Evolutionary conservation across 1,284 basidiomycete genomes (phyloP), one percentile per base, ranked within the genome.

Genomic region (Sporisorium reilianum): DNA sequence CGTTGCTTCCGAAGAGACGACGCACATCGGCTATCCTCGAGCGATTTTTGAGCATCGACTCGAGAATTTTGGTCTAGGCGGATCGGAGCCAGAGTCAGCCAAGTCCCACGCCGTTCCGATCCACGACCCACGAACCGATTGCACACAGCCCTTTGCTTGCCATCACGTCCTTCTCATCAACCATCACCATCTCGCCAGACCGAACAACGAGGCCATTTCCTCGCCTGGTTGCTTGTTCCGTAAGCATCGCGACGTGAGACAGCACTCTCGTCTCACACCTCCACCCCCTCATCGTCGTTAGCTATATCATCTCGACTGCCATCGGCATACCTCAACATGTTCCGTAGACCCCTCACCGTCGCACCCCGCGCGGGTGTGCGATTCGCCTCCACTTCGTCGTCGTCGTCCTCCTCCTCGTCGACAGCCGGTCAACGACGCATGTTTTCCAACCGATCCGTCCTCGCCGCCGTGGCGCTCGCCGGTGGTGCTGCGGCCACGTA

Each of bases 401-500:
- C 69, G 2, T 61, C 63, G 14, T 62, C 63, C 1, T 66, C 71
- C 8, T 49, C 69, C 1, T 61, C 63, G 14, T 62, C 63, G 1
- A 30, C 59, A 22, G 51, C 67, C 10, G 49, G 49, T 25, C 64
- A 59, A 40, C 55, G 64, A n/a, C 64, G 67, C 36, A 52, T 50
- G 28, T n/a, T 70, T 7, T 10, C 57, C 23, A 61, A 57, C 25
- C 63, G 67, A 28, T 58, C 62, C n/a, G 16, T 64, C 22, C 59
- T 75, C 20, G 53, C 53, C 11, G 66, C 72, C 6, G 59, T 60
- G 2, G 61, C 65, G 4, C 55, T 74, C 5, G 61, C 71, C 11
- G 71, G 58, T 51, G 71, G 71, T 63, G 71, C 65, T 23, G 68
- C 61, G 14, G 60, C 73, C 30, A 34, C 64, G n/a, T 68, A 68